Base-by-base conservation (phyloP, 768 basidiomycete genomes). In the Boletus vermiculosoides region DNA sequence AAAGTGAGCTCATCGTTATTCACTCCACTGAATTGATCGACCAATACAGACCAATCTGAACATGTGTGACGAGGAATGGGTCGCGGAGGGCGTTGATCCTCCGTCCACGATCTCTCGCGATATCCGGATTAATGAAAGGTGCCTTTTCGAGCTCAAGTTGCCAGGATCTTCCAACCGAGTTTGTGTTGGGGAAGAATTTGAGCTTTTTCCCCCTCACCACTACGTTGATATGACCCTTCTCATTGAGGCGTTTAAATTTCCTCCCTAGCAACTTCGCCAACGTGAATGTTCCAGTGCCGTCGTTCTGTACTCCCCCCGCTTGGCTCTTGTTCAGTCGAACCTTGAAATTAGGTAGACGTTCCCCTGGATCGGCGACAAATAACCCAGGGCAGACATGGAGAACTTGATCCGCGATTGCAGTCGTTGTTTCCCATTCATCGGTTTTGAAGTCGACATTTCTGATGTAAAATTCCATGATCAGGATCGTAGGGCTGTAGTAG, bases 11-110 rank as follows among this genome's bases (percentile, higher is more conserved):
- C 15, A 16, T 46, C 22, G 9, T 5, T 18, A 42, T 37, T 41
- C 22, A 33, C 13, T 39, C 15, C 11, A 12, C 36, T 42, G 13
- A 23, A 31, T 34, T 28, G 56, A 39, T 57, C 20, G 56, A 60
- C 54, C 39, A 55, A 46, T 57, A 81, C 33, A 80, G 61, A 23
- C 90, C 90, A 58, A 91, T 85, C 68, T 92, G 90, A 41, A 92
- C 73, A 10, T 75, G 73, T 53, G 81, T 77, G 12, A 92, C 74
- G 31, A 85, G 82, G 23, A 90, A 72, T 12, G 74, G 74, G 8
- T 78, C 71, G 16, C 78, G 66, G 12, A 87, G 73, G 4, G 76
- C 69, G 25, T 68, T 63, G 11, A 83, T 63, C 39, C 73, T 87
- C 28, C 67, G 49, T 51, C 73, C 68, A 52, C 76, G 81, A 42